Percentiles rank a stretch among this genome's conserved stretches.
Conservation (phyloP, 2,329 filamentous ascomycete genomes). For the Neonectria faginata region DNA sequence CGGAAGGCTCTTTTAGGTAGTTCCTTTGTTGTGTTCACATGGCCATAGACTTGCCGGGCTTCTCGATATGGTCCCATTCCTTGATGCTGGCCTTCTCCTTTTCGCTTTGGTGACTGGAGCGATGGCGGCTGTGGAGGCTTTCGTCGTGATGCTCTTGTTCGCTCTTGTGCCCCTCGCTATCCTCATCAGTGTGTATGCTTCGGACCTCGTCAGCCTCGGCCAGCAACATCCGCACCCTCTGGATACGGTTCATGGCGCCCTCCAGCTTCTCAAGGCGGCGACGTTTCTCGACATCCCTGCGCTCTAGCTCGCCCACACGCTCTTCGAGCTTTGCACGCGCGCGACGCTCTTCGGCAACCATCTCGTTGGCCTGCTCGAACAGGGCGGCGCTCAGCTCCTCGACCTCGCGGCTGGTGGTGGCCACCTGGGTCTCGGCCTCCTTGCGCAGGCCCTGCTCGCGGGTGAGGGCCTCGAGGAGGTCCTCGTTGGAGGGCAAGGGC, state of each 20-base stretch:
- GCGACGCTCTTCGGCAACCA: constrained; percentile 82
- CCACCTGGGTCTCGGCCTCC: constrained; percentile 75
- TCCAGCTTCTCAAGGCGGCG: constrained; percentile 77
- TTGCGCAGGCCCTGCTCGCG: constrained; percentile 75
- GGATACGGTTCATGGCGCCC: constrained; percentile 76
- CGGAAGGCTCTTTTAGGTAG: not conserved
- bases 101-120: not conserved
- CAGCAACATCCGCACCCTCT: constrained; percentile 74
- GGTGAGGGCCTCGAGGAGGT: constrained; percentile 72
- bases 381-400: constrained; percentile 81
- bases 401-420: constrained; percentile 75
- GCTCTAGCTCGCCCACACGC: constrained; percentile 75
- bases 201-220: constrained; percentile 48
- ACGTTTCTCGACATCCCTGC: constrained; percentile 76
- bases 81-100: not conserved
- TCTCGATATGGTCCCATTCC: constrained; percentile 4
- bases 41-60: not conserved
- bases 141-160: not conserved
- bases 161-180: not conserved
- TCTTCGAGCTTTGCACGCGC: constrained; percentile 79
- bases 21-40: not conserved
- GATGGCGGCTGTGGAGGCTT: not conserved
- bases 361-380: constrained; percentile 88
- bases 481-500: constrained; percentile 52
- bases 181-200: not conserved